Conservation (phyloP, 1,139 yeast genomes). For the Candida sanyaensis region DNA sequence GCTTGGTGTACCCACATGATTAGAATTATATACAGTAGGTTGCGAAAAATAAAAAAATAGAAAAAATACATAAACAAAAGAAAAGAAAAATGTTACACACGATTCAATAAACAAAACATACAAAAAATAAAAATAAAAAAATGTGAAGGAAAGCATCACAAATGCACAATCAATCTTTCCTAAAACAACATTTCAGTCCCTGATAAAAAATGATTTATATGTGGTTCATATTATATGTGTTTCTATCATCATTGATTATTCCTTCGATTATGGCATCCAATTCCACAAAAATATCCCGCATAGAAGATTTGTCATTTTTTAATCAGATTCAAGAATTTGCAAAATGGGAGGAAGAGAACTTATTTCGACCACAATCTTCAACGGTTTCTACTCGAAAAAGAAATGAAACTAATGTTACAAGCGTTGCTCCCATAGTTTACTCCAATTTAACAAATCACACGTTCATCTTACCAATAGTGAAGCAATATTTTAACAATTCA, state of each 20-base stretch:
- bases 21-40: not conserved
- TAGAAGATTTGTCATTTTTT: slow-evolving; percentile 6
- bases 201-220: not conserved
- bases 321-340: slow-evolving; percentile 9
- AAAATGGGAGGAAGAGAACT: slow-evolving; percentile 8
- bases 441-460: not conserved
- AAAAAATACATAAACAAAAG: not conserved
- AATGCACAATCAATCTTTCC: not conserved
- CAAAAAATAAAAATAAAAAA: not conserved
- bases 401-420: not conserved
- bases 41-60: slow-evolving; percentile 6
- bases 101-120: not conserved
- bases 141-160: not conserved
- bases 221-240: not conserved
- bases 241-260: not conserved
- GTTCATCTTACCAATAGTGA: not conserved
- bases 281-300: not conserved
- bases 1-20: slow-evolving; percentile 44
- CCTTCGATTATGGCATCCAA: not conserved
- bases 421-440: not conserved
- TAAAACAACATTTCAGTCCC: no score
- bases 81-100: not conserved
- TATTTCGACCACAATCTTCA: slow-evolving; percentile 1
- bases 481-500: slow-evolving; percentile 1
- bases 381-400: not conserved